Conservation (phyloP, 164 flowering plant genomes). For the Platanus orientalis region DNA sequence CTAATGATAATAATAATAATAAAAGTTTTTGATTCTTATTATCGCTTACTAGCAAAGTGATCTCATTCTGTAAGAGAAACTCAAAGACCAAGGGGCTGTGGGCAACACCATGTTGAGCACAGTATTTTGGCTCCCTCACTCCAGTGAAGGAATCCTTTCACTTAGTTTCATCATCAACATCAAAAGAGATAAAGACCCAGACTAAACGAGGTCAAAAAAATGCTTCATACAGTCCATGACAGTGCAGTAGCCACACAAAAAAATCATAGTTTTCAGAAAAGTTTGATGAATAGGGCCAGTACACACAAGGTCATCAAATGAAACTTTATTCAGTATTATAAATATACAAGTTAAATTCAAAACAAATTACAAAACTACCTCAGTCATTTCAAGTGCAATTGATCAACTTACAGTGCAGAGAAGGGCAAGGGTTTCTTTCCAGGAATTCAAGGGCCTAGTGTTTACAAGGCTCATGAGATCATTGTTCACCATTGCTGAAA, state of each 20-base stretch:
- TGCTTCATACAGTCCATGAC: not conserved
- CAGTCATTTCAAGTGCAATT: not conserved
- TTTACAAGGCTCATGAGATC: slow-evolving; percentile 88
- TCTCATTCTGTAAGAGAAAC: not conserved
- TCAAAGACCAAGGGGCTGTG: not conserved
- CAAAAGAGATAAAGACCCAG: too few species aligned
- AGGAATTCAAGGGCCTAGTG: slow-evolving; percentile 71
- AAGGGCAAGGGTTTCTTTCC: slow-evolving; percentile 97
- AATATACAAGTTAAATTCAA: not conserved
- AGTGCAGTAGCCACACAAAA: not conserved
- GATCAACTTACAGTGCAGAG: slow-evolving; percentile 81
- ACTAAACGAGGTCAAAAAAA: too few species aligned
- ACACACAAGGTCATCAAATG: not conserved
- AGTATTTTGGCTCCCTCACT: not conserved
- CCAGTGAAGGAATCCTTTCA: not conserved
- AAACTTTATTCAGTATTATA: not conserved
- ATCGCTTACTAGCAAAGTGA: not conserved
- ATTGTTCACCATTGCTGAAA: slow-evolving; percentile 80
- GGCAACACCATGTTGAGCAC: not conserved
- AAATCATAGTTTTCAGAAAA: not conserved
- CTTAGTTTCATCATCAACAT: too few species aligned
- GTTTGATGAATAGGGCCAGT: not conserved
- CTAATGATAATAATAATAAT: not conserved
- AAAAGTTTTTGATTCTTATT: not conserved
- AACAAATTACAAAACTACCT: not conserved